Evolutionary conservation across 106 monocot species (phyloP), one percentile per base, ranked within the genome.

Genomic region (Apostasia ramifera): DNA sequence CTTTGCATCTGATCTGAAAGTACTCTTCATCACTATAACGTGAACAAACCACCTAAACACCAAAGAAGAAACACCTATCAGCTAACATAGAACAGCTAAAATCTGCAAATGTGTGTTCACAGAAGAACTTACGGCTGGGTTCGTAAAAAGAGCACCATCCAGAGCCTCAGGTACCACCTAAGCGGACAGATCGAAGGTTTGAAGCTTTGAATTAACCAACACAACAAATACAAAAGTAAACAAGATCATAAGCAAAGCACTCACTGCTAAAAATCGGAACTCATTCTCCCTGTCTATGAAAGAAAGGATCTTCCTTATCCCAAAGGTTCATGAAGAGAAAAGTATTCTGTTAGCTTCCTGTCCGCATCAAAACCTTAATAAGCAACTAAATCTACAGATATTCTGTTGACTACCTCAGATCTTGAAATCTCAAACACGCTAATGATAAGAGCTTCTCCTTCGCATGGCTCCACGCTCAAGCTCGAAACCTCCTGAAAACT

Each of bases 271-370:
- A 80, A 98, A 98, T 15, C 90, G 75, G 74, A 98, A 93, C 69
- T 98, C 97, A 55, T 87, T 71, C 74, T 98, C 93, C 73, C 98
- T 90, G 73, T 90, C 81, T 8, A 98, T 87, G 56, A 98, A 98
- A 41, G 87, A 73, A 15, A 90, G 85, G 3, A 98, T 74, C 97
- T 97, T 74, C 50, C 70, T 55, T 8, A 66, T 41, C 53, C 26
- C 54, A 71, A n/a, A 39, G 5, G 43, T 49, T 57, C 6, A 51
- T 44, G 44, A 37, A 66, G 57, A 42, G 15, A 0, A 74, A 55
- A 56, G 26, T 4, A 55, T 13, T 57, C 47, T 26, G 57, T 74
- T 40, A 55, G 15, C 46, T 65, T 65, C 6, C 48, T 47, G 47
- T 65, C 65, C 48, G 10, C 56, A 10, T 40, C 41, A 57, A 50